These are phyloP conservation scores for Testicularia cyperi DNA, from an alignment of 1,284 basidiomycete genomes.

Conservation along the genomic window DNA sequence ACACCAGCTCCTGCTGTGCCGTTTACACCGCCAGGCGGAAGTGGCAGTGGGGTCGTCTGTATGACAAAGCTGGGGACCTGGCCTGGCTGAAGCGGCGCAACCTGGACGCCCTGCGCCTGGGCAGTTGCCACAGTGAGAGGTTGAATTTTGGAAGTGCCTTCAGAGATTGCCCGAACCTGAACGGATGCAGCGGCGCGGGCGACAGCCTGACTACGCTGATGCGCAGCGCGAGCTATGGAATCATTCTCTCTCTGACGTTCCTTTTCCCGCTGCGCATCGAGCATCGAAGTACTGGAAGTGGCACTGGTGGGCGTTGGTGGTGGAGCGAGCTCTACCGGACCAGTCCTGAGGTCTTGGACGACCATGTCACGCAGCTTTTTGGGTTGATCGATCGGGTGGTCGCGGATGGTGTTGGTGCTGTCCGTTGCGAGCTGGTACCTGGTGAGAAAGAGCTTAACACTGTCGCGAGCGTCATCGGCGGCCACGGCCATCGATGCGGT, in stretches of 20 bases:
- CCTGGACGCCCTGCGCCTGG: conserved; percentile 27
- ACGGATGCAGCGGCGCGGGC: conserved; percentile 27
- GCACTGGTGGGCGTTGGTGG: conserved; percentile 28
- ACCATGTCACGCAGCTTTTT: conserved; percentile 16
- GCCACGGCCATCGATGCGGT: conserved; percentile 15
- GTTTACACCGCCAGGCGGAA: too few species aligned
- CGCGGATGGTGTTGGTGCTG: conserved; percentile 15
- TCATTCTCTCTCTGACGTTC: conserved; percentile 25
- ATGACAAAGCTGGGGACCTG: conserved; percentile 39
- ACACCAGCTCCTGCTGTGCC: too few species aligned
- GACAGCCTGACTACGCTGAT: conserved; percentile 28
- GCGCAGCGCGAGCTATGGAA: conserved; percentile 4
- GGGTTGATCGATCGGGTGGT: conserved; percentile 19
- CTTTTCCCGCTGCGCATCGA: conserved; percentile 20
- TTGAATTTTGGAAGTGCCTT: conserved; percentile 28
- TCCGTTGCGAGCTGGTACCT: conserved; percentile 14
- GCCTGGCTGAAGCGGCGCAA: conserved; percentile 33
- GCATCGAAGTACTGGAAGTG: conserved; percentile 13
- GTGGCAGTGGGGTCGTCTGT: conserved; percentile 19
- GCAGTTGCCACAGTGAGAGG: conserved; percentile 31
- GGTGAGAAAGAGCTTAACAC: conserved; percentile 16
- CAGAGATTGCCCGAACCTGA: conserved; percentile 21
- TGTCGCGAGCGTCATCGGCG: conserved; percentile 16
- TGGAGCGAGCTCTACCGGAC: conserved; percentile 24
- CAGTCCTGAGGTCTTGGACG: conserved; percentile 21